Conservation (phyloP, 108 stramenopile species). For the Aurantiochytrium sp. region DNA sequence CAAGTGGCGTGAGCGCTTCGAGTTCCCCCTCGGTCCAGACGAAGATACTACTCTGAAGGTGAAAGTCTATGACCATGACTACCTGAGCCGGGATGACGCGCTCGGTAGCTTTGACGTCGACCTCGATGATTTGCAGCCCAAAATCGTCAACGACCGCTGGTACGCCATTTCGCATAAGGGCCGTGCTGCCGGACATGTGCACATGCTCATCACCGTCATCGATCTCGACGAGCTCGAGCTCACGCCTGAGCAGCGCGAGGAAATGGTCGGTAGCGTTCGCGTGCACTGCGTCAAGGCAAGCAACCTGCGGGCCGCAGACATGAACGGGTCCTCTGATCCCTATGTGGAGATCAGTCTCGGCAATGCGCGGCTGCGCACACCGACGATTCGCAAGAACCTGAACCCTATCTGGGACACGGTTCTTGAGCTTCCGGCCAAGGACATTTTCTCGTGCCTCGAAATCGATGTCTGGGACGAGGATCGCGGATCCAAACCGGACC, state of each 20-base stretch:
- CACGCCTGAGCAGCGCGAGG: neutral
- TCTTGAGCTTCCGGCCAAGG: neutral
- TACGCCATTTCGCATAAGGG: neutral
- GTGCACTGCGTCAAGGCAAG: neutral
- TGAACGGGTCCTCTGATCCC: neutral
- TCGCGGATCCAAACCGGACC: neutral
- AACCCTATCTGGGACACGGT: neutral
- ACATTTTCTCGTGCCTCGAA: neutral
- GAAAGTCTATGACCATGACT: neutral
- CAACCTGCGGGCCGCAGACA: neutral
- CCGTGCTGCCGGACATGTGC: neutral
- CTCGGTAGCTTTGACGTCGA: neutral
- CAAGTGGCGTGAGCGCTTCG: slow-evolving; percentile 13
- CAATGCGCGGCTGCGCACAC: neutral
- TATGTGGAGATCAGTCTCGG: neutral
- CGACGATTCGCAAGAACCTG: neutral
- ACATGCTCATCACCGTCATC: neutral
- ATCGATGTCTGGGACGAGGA: neutral
- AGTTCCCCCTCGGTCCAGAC: neutral
- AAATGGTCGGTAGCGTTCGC: neutral
- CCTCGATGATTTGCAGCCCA: neutral
- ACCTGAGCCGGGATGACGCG: neutral
- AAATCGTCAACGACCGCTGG: slow-evolving; percentile 2
- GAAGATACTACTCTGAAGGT: neutral
- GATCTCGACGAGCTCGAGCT: neutral